These are phyloP conservation scores for Fonsecaea pugnacius DNA, from an alignment of 2,329 filamentous ascomycete species.

Conservation along the genomic window DNA sequence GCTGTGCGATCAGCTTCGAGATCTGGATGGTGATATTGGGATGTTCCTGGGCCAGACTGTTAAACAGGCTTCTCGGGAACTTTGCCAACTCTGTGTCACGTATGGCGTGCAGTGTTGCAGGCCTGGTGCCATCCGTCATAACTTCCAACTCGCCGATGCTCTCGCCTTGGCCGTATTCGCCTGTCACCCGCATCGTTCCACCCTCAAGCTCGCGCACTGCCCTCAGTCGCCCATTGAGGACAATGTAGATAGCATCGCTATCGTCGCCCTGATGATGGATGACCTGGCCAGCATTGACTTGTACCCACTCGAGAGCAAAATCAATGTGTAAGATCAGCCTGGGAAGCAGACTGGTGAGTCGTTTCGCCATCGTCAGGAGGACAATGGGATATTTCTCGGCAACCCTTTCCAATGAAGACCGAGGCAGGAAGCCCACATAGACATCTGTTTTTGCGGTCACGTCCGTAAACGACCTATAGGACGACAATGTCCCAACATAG, in stretches of 20 bases:
- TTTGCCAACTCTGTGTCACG: conserved; percentile 95
- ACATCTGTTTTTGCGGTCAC: conserved; percentile 98
- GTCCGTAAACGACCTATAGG: conserved; percentile 93
- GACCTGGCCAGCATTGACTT: conserved; percentile 92
- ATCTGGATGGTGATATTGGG: conserved; percentile 99
- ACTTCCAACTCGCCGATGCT: conserved; percentile 97
- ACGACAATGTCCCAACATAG: conserved; percentile 92
- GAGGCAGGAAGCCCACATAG: conserved; percentile 91
- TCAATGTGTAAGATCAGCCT: conserved; percentile 93
- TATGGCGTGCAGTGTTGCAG: conserved; percentile 91
- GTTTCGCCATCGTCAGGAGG: conserved; percentile 92
- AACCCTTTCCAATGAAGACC: conserved; percentile 83
- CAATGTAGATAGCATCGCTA: conserved; percentile 97
- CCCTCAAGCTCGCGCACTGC: conserved; percentile 80
- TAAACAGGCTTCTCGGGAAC: conserved; percentile 93
- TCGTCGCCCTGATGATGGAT: conserved; percentile 93
- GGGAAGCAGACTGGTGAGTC: conserved; percentile 85
- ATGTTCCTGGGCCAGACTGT: conserved; percentile 95
- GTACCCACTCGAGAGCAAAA: conserved; percentile 97
- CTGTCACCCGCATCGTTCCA: conserved; percentile 81
- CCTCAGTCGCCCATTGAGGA: conserved; percentile 87
- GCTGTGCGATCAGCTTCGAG: conserved; percentile 94
- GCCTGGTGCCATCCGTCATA: conserved; percentile 88
- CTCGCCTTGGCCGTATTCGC: conserved; percentile 95
- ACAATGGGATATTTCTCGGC: conserved; percentile 92